Base-by-base conservation (phyloP, 2,329 filamentous ascomycete species). In the Arthrocladium fulminans region DNA sequence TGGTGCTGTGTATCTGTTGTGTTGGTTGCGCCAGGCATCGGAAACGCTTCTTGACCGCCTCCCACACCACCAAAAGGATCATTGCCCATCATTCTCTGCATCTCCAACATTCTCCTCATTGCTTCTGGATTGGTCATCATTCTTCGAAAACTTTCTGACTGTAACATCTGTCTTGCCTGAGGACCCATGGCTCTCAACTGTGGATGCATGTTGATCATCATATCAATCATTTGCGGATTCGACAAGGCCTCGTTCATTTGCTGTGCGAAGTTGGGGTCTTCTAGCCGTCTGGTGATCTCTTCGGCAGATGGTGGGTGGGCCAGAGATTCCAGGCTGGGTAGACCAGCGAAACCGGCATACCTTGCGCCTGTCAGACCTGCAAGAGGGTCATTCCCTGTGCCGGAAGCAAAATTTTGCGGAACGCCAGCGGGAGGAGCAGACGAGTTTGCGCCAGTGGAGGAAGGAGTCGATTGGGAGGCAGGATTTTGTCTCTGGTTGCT, bases 201-300 rank as follows among this genome's bases (percentile, higher is more conserved):
- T 2, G 92, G 92, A 63, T 95, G 95, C 61, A 84, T 80, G 59
- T 92, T 81, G 59, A 98, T 88, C 77, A 97, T 86, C 78, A 94
- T 87, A 62, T 97, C 88, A 63, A 97, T 79, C 59, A 98, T 85
- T 15, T 83, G 79, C n/a, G 92, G 90, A 67, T 97, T 97, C 66
- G 89, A 86, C 65, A 98, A 84, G 29, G 89, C 88, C 68, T 96
- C 90, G 66, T 92, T 94, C 79, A 98, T 86, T 48, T 83, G 83
- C 56, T 88, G 84, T 54, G 86, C 80, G 49, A 94, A 83, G 62
- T 87, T 84, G 19, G 92, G 92, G 62, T 97, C 88, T 53, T 86
- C 81, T 60, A 98, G 81, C 80, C 96, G 85, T 55, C 81, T 77
- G 49, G 88, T 78, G 64, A 98, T 79, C 50, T 85, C 77, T 50